Evolutionary conservation across 2,329 filamentous ascomycete species (phyloP).

Genomic region (Arthrobotrys conoides): DNA sequence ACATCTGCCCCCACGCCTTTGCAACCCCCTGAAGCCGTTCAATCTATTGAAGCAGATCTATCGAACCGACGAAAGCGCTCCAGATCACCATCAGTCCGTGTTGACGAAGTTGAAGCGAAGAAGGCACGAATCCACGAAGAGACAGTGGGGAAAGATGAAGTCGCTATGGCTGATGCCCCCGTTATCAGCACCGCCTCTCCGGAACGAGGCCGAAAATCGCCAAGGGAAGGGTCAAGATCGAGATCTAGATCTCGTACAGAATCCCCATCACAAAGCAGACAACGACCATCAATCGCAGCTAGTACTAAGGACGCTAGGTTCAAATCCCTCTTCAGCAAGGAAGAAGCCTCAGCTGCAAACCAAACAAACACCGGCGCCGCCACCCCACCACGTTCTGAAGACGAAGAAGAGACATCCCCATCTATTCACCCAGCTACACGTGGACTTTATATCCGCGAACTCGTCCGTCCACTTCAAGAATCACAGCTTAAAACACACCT

Average conservation of each 20-base stretch:
- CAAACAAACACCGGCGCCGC: slow-evolving; percentile 62
- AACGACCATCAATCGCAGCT: slow-evolving; percentile 53
- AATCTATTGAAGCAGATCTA: slow-evolving; percentile 52
- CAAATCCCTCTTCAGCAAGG: slow-evolving; percentile 69
- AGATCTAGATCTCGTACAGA: slow-evolving; percentile 30
- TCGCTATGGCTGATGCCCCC: slow-evolving; percentile 53
- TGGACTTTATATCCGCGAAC: slow-evolving; percentile 88
- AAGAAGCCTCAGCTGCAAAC: slow-evolving; percentile 63
- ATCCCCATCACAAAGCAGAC: slow-evolving; percentile 48
- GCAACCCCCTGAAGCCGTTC: slow-evolving; percentile 48
- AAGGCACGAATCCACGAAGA: slow-evolving; percentile 55
- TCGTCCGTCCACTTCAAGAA: slow-evolving; percentile 87
- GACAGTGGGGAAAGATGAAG: slow-evolving; percentile 38
- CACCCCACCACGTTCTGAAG: slow-evolving; percentile 65
- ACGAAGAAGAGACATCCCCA: slow-evolving; percentile 68
- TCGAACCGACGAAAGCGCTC: slow-evolving; percentile 50
- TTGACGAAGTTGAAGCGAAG: slow-evolving; percentile 53
- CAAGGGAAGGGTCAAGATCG: slow-evolving; percentile 34
- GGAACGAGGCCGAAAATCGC: slow-evolving; percentile 36
- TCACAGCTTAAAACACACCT: slow-evolving; percentile 78
- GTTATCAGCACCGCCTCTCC: slow-evolving; percentile 50
- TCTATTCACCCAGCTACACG: slow-evolving; percentile 80
- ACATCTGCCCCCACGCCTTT: slow-evolving; percentile 50
- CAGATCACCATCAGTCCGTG: slow-evolving; percentile 49
- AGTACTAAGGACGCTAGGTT: slow-evolving; percentile 68